Evolutionary conservation across 192 early-diverging fungal genomes (phyloP), one percentile per base, ranked within the genome.

Genomic region (Backusella macrospora): DNA sequence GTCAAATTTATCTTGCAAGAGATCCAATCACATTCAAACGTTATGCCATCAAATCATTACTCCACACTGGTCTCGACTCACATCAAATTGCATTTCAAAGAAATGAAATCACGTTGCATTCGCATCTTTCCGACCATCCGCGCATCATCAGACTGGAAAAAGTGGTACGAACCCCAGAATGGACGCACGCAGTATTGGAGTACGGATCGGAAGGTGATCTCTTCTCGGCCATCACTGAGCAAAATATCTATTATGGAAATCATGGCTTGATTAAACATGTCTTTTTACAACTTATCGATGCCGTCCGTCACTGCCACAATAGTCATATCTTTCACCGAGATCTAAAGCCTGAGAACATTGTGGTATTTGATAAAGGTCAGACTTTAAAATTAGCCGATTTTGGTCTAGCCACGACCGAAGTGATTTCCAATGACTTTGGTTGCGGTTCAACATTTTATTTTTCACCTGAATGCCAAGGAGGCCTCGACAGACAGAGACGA

Each of bases 141-240:
- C 86, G 90, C 71, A 90, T 93, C 44, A 85, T 88, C 37, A 88
- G 82, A 43, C 76, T 93, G 68, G 86, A 90, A 74, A 84, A 80
- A 67, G 81, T 90, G 52, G 83, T 94, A 73, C 90, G 91, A 62
- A 86, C 88, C 6, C 72, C 82, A 55, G 89, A 91, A 62, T 89
- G 86, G 75, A 80, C 92, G 44, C 86, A 92, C 49, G 79, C 92
- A 62, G 84, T 93, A 29, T 83, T 94, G 68, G 93, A 94, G 82
- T 90, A 87, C 76, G 94, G 92, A 16, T 84, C 85, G 14, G 96
- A 95, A 62, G 98, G 98, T 66, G 98, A 99, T 86, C 85, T 99
- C 38, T 99, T 99, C 80, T 93, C 94, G 52, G 91, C 92, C 55
- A 98, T 99, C 73, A 95, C 96, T 8, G 89, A 88, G 38, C 86